phyloP scores from a whole-genome alignment of 2,329 filamentous ascomycete species.

The Knoxdaviesia capensis region DNA sequence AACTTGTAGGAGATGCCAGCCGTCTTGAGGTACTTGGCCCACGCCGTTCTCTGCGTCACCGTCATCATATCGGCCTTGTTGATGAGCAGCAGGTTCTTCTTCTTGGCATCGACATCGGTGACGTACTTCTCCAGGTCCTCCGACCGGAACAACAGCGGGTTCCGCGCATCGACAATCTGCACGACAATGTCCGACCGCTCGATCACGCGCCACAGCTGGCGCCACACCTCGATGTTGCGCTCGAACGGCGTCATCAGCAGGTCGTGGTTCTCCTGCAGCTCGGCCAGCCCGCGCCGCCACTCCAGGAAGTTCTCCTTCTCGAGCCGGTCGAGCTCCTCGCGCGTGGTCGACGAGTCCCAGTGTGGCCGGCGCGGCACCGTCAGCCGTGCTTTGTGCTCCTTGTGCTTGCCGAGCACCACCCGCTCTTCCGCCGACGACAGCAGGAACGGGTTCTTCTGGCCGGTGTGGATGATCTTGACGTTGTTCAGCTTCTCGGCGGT shows the following conservation, averaged over 20 bases:
- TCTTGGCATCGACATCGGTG: constrained; percentile 72
- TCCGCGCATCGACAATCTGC: constrained; percentile 94
- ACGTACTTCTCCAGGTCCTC: constrained; percentile 90
- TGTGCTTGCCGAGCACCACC: constrained; percentile 59
- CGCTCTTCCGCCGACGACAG: constrained; percentile 72
- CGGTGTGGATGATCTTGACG: constrained; percentile 93
- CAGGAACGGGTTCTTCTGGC: constrained; percentile 89
- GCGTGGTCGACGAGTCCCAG: constrained; percentile 76
- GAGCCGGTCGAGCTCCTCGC: constrained; percentile 54
- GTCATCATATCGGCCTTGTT: constrained; percentile 99
- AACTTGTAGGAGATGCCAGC: constrained; percentile 80
- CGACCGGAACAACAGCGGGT: constrained; percentile 81
- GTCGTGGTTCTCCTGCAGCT: constrained; percentile 85
- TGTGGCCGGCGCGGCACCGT: constrained; percentile 78
- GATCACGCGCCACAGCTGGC: constrained; percentile 94
- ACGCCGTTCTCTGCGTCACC: constrained; percentile 54
- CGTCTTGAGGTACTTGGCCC: constrained; percentile 72
- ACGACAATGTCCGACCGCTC: constrained; percentile 90
- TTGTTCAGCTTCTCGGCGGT: constrained; percentile 98
- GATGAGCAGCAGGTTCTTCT: constrained; percentile 80
- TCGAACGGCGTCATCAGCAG: constrained; percentile 96
- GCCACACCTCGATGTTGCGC: constrained; percentile 92
- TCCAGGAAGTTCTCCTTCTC: constrained; percentile 68
- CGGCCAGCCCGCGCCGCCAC: constrained; percentile 79
- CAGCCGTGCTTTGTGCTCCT: constrained; percentile 54